These are phyloP conservation scores for Ephemerocybe angulata DNA, from an alignment of 768 basidiomycete species.

Conservation along the genomic window DNA sequence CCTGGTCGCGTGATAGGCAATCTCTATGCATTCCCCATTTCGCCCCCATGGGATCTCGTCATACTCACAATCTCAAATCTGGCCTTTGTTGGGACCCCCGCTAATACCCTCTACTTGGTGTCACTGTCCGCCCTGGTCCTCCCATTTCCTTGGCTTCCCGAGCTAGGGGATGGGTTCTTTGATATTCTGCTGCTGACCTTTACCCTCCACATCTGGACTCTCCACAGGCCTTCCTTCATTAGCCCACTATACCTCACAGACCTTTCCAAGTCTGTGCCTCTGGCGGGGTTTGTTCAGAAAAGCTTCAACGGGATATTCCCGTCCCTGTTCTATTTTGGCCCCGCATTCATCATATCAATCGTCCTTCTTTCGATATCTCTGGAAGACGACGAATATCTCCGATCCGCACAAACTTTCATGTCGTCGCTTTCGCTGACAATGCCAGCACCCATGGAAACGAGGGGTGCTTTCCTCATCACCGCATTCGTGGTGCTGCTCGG, in stretches of 20 bases:
- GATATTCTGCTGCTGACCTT: conserved; percentile 37
- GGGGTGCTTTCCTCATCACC: conserved; percentile 40
- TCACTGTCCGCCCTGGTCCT: conserved; percentile 38
- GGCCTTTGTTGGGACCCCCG: conserved; percentile 12
- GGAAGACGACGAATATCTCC: conserved; percentile 31
- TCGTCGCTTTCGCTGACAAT: conserved; percentile 10
- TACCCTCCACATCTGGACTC: conserved; percentile 33
- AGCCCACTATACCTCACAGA: conserved; percentile 38
- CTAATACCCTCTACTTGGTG: conserved; percentile 36
- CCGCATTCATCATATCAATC: conserved; percentile 39
- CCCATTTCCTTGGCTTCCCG: conserved; percentile 34
- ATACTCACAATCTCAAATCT: not conserved
- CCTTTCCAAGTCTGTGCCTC: conserved; percentile 38
- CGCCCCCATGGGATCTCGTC: not conserved
- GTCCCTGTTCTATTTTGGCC: conserved; percentile 44
- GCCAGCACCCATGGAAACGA: conserved; percentile 46
- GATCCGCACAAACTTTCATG: not conserved
- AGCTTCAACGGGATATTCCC: conserved; percentile 39
- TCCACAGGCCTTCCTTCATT: conserved; percentile 34
- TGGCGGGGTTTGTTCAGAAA: conserved; percentile 39
- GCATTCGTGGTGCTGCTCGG: conserved; percentile 29
- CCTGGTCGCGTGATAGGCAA: conserved; percentile 19
- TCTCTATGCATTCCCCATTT: not conserved
- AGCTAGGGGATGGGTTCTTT: conserved; percentile 39
- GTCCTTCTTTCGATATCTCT: conserved; percentile 49